Percentiles rank a stretch among this genome's conserved stretches.
Evolutionary conservation across 495 filamentous ascomycete genomes (phyloP).

Genomic region (Tuber melanosporum): DNA sequence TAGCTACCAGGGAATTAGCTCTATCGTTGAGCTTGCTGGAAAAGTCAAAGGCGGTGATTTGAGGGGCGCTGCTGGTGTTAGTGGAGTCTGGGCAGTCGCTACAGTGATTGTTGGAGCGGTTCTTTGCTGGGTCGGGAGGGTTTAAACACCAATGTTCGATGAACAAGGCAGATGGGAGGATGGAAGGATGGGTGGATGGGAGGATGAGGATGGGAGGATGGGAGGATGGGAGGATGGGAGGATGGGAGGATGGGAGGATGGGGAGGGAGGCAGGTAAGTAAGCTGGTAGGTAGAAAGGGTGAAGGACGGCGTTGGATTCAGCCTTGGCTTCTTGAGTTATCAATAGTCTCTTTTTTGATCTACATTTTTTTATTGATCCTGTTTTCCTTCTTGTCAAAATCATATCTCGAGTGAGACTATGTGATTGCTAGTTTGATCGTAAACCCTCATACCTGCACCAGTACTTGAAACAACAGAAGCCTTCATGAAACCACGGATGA

Average conservation of each 20-base stretch:
- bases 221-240: background rate
- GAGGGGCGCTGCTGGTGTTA: slow-evolving; percentile 30
- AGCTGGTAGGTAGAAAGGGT: slow-evolving; percentile 12
- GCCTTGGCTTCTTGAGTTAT: slow-evolving; percentile 7
- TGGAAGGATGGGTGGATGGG: no score
- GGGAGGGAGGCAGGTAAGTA: slow-evolving; percentile 8
- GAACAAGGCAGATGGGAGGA: background rate
- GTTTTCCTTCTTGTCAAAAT: background rate
- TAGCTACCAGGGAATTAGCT: slow-evolving; percentile 31
- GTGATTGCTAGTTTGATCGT: background rate
- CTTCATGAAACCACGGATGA: background rate
- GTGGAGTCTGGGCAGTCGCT: slow-evolving; percentile 33
- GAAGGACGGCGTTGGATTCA: slow-evolving; percentile 26
- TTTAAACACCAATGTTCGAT: slow-evolving; percentile 14
- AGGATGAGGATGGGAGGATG: background rate
- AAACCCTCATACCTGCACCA: background rate
- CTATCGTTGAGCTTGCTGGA: slow-evolving; percentile 27
- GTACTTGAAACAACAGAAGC: background rate
- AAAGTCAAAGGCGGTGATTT: slow-evolving; percentile 36
- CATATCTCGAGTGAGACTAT: background rate
- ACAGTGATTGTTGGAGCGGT: slow-evolving; percentile 34
- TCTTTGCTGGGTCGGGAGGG: slow-evolving; percentile 36
- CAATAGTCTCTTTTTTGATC: slow-evolving; percentile 2
- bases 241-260: background rate
- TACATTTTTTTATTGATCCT: slow-evolving; percentile 10